Conservation (phyloP, 768 basidiomycete genomes). For the Gloeostereum incarnatum region DNA sequence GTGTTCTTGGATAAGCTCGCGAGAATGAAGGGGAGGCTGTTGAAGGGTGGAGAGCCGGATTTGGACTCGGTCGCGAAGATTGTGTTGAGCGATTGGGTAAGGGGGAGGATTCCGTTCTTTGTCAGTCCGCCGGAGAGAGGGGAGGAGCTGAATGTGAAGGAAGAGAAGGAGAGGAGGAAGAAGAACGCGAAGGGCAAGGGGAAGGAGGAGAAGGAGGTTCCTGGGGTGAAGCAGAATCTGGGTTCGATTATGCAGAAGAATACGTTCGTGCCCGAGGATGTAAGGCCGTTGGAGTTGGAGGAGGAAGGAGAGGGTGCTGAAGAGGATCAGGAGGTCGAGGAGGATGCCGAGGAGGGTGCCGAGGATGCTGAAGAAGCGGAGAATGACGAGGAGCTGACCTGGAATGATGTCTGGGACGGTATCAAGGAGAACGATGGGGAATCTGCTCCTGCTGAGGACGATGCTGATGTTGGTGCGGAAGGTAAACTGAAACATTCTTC, state of each 20-base stretch:
- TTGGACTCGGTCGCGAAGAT: conserved; percentile 90
- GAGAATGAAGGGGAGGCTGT: conserved; percentile 81
- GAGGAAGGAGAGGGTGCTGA: conserved; percentile 30
- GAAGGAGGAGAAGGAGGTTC: conserved; percentile 26
- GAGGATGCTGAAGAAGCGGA: conserved; percentile 25
- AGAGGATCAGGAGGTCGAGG: conserved; percentile 25
- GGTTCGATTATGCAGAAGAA: conserved; percentile 86
- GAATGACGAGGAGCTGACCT: conserved; percentile 50
- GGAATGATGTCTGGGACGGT: conserved; percentile 83
- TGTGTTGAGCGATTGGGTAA: conserved; percentile 91
- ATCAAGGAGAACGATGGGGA: conserved; percentile 21
- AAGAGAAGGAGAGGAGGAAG: conserved; percentile 44
- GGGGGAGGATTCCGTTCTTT: conserved; percentile 96
- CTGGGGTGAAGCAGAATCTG: conserved; percentile 79
- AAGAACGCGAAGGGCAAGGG: conserved; percentile 30
- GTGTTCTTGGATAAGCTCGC: conserved; percentile 80
- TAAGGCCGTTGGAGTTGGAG: conserved; percentile 52
- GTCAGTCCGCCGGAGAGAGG: conserved; percentile 83
- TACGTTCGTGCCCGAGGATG: conserved; percentile 77
- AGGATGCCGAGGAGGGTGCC: conserved; percentile 27
- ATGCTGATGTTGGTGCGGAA: conserved; percentile 15
- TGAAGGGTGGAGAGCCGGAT: conserved; percentile 94
- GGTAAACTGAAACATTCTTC: conserved; percentile 14
- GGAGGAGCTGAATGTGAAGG: conserved; percentile 56
- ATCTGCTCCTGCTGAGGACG: conserved; percentile 18